Conservation (phyloP, 345 rosid genomes). For the Barbarea vulgaris region DNA sequence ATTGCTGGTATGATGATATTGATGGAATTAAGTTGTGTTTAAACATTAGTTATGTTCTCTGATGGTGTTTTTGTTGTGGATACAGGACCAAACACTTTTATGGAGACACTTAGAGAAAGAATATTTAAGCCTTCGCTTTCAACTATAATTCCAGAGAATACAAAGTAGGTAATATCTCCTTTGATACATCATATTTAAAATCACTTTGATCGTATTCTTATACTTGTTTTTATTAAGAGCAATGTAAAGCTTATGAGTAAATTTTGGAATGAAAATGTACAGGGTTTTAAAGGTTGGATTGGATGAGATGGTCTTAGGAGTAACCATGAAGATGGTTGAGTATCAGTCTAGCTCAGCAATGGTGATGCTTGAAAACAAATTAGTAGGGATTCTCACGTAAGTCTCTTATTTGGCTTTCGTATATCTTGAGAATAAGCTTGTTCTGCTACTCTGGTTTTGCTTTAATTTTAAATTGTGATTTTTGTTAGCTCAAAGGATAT, state of each 20-base stretch:
- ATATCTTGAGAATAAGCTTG: not conserved
- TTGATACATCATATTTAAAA: slow-evolving; percentile 7
- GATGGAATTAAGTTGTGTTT: not conserved
- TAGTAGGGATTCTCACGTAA: slow-evolving; percentile 90
- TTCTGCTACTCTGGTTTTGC: not conserved
- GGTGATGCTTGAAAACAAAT: slow-evolving; percentile 74
- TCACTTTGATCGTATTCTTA: not conserved
- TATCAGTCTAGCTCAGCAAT: slow-evolving; percentile 67
- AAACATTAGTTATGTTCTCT: slow-evolving; percentile 16
- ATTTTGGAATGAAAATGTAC: slow-evolving; percentile 30
- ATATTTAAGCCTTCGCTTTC: slow-evolving; percentile 90
- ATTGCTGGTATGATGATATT: slow-evolving; percentile 57
- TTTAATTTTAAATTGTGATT: slow-evolving; percentile 26
- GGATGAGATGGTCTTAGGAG: slow-evolving; percentile 70
- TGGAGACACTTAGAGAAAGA: slow-evolving; percentile 85
- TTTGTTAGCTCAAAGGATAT: slow-evolving; percentile 88
- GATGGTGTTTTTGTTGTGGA: slow-evolving; percentile 5
- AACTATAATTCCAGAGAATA: slow-evolving; percentile 78
- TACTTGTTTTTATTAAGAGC: slow-evolving; percentile 7
- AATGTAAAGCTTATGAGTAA: slow-evolving; percentile 5
- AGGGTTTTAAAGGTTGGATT: slow-evolving; percentile 82
- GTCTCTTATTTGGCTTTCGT: slow-evolving; percentile 28
- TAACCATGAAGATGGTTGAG: slow-evolving; percentile 87
- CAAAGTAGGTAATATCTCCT: slow-evolving; percentile 96
- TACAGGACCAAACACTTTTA: slow-evolving; percentile 74